These are phyloP conservation scores for Starmerella ratchasimensis DNA, from an alignment of 805 yeast genomes.

Conservation along the genomic window DNA sequence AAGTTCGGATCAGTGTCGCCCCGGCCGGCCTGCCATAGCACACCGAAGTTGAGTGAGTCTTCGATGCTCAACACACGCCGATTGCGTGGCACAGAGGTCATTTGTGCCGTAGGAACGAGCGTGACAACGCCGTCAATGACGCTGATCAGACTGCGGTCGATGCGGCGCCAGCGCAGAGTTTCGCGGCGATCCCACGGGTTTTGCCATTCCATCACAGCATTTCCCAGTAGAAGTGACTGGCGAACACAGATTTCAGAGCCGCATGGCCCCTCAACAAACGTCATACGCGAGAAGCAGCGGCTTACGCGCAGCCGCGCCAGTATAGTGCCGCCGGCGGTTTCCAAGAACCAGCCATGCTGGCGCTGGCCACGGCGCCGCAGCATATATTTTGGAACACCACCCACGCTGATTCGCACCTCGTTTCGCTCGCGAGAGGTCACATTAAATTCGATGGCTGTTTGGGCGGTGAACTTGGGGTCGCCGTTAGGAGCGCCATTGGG, in stretches of 20 bases:
- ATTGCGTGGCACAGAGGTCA: background rate
- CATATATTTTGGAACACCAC: background rate
- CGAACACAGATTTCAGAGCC: background rate
- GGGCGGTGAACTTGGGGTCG: no score
- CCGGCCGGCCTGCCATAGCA: background rate
- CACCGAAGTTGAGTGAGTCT: background rate
- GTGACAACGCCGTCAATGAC: background rate
- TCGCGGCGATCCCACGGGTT: background rate
- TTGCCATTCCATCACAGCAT: conserved; percentile 2
- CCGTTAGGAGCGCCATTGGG: no score
- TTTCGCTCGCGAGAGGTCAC: no score
- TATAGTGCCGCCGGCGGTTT: background rate
- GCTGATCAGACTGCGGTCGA: background rate
- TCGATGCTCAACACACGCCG: background rate
- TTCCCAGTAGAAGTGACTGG: background rate
- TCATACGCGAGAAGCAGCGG: conserved; percentile 3
- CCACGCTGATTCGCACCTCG: background rate
- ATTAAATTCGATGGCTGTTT: no score
- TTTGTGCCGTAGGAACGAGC: conserved; percentile 3
- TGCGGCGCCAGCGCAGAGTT: conserved; percentile 3
- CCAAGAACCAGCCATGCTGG: conserved; percentile 2
- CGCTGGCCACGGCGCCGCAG: background rate
- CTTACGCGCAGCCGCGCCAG: conserved; percentile 7
- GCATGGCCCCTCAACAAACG: background rate
- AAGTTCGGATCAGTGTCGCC: background rate